These are phyloP conservation scores for Rhododendron molle DNA, from an alignment of 148 eudicot species.

Conservation along the genomic window DNA sequence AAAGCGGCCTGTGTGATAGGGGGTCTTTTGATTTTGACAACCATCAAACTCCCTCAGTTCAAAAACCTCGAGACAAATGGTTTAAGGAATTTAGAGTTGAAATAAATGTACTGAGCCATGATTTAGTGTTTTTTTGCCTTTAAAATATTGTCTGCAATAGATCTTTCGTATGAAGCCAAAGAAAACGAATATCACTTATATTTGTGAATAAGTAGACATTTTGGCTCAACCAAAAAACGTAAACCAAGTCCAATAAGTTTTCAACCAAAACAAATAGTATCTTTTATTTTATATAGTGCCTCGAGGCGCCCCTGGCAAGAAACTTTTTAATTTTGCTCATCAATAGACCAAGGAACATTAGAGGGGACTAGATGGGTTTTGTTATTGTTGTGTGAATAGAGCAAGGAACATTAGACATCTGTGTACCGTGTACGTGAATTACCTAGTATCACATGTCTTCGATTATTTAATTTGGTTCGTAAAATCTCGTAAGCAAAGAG, in stretches of 20 bases:
- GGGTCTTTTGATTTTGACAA: neutral
- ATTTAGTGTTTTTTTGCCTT: too few species aligned
- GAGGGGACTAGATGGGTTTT: neutral
- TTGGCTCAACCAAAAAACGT: neutral
- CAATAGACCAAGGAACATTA: neutral
- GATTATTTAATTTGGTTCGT: neutral
- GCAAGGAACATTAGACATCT: too few species aligned
- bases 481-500: neutral
- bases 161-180: neutral
- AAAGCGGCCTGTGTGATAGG: neutral
- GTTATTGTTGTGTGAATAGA: neutral
- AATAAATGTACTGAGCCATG: too few species aligned
- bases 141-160: neutral
- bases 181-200: neutral
- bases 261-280: neutral
- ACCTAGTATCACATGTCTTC: too few species aligned
- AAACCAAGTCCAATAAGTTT: neutral
- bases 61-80: neutral
- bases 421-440: neutral
- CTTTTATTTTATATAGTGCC: too few species aligned
- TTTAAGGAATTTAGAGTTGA: neutral
- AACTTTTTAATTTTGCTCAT: neutral
- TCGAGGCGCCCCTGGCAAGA: neutral
- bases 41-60: neutral
- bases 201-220: neutral